Conservation (phyloP, 257 asterid genomes). For the Ehretia macrophylla region DNA sequence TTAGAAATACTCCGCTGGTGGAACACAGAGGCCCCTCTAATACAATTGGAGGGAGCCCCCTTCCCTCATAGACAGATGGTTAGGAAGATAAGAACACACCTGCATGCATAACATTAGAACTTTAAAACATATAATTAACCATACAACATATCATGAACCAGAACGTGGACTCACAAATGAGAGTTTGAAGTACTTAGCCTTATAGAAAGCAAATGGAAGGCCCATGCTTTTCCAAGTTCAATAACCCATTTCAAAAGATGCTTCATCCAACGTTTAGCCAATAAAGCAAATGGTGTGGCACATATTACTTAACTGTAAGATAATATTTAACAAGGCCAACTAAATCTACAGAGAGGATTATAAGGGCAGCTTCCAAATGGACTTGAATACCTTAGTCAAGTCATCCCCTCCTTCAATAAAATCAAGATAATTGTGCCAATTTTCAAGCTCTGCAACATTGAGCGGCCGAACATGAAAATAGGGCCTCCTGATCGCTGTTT, state of each 20-base stretch:
- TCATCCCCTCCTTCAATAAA: slow-evolving; percentile 80
- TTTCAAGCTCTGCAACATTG: slow-evolving; percentile 84
- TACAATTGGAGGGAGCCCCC: slow-evolving; percentile 82
- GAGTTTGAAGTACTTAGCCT: slow-evolving; percentile 98
- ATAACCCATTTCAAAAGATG: slow-evolving; percentile 83
- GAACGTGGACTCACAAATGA: slow-evolving; percentile 96
- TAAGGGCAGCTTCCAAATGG: slow-evolving; percentile 23
- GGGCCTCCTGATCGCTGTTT: slow-evolving; percentile 94
- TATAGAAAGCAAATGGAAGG: slow-evolving; percentile 88
- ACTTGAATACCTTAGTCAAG: slow-evolving; percentile 75
- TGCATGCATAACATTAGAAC: slow-evolving; percentile 97
- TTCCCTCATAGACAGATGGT: slow-evolving; percentile 91
- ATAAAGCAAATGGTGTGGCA: slow-evolving; percentile 88
- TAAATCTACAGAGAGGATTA: slow-evolving; percentile 58
- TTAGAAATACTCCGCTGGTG: slow-evolving; percentile 76
- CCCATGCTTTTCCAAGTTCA: slow-evolving; percentile 99
- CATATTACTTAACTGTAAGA: slow-evolving; percentile 93
- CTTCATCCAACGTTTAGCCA: slow-evolving; percentile 98
- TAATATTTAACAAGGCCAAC: slow-evolving; percentile 81
- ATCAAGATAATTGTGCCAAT: slow-evolving; percentile 94
- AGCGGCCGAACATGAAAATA: slow-evolving; percentile 97
- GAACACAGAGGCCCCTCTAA: slow-evolving; percentile 94
- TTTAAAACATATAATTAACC: slow-evolving; percentile 57
- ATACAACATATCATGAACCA: slow-evolving; percentile 75
- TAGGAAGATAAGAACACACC: slow-evolving; percentile 99